Evolutionary conservation across 345 rosid species (phyloP), one percentile per base, ranked within the genome.

Genomic region (Eucalyptus pumila): DNA sequence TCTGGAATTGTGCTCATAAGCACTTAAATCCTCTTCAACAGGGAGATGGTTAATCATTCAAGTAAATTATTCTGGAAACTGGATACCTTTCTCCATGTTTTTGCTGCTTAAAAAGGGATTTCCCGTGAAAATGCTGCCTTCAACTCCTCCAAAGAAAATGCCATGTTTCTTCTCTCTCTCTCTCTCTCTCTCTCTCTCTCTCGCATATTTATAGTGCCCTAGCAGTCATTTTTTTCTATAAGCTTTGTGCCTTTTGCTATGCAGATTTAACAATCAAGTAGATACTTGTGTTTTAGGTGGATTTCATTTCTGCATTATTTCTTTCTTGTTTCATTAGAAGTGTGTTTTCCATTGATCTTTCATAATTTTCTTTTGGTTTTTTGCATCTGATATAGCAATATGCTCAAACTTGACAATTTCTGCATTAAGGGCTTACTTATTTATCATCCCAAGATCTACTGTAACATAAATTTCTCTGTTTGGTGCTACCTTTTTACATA

Each of bases 71-170:
- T 86, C 90, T 67, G 87, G n/a, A 32, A 44, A n/a, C 72, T 88
- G 24, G 80, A 69, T 87, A 90, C 5, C 67, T 60, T 51, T 80
- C 86, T 86, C 72, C 62, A 60, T 24, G 87, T 52, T 90, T 92
- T 91, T 92, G 89, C 91, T 97, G 99, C 95, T 98, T 88, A 48
- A 1, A 48, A 94, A 93, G 89, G 87, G 94, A 88, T 89, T 98
- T 95, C 91, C 96, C 96, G 15, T 48, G 50, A 48, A 48, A 48
- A 48, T 48, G 50, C 50, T 48, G 50, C 50, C 50, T 48, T 48
- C 50, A 48, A 48, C 50, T 48, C 50, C 50, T 48, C 50, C 50
- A 48, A 50, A 88, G 91, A 97, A 95, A 94, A 92, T 90, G 37
- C 72, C 51, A 49, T 97, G 69, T 98, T 99, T 86, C 94, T 72